These are phyloP conservation scores for Aspergillus jensenii DNA, from an alignment of 2,329 filamentous ascomycete genomes.

Conservation along the genomic window DNA sequence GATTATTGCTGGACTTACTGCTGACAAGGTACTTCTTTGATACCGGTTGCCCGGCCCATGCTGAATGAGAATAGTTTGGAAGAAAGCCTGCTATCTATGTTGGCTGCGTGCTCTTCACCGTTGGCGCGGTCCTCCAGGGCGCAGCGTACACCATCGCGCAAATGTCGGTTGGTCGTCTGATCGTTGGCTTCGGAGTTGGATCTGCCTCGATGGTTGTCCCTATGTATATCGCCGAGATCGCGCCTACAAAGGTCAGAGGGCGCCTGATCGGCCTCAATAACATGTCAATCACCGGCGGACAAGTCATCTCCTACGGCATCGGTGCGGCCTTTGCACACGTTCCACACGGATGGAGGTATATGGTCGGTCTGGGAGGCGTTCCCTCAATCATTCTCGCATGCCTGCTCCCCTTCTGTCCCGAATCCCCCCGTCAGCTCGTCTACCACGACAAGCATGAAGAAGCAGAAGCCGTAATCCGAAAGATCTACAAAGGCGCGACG, in stretches of 20 bases:
- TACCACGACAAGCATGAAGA: conserved; percentile 21
- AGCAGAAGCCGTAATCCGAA: conserved; percentile 35
- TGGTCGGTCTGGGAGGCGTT: conserved; percentile 51
- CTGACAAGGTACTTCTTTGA: conserved; percentile 33
- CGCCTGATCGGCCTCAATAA: conserved; percentile 43
- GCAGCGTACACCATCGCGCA: conserved; percentile 41
- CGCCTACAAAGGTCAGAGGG: conserved; percentile 51
- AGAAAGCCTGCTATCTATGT: conserved; percentile 44
- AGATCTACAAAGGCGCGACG: conserved; percentile 30
- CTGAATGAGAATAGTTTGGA: conserved; percentile 18
- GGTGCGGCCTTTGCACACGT: conserved; percentile 45
- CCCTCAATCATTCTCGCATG: conserved; percentile 47
- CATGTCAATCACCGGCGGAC: conserved; percentile 45
- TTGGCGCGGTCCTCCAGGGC: conserved; percentile 40
- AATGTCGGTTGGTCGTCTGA: conserved; percentile 46
- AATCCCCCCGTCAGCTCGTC: conserved; percentile 25
- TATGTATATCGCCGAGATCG: conserved; percentile 52
- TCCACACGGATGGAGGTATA: conserved; percentile 50
- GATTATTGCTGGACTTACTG: conserved; percentile 37
- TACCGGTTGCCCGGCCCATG: conserved; percentile 15
- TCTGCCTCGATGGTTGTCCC: conserved; percentile 50
- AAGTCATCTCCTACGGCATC: conserved; percentile 44
- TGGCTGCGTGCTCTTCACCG: conserved; percentile 42
- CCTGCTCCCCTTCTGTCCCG: conserved; percentile 48
- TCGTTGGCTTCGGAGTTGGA: conserved; percentile 52